Percentiles rank a stretch among this genome's conserved stretches.
Conservation (phyloP, 345 rosid species). For the Limnanthes douglasii region DNA sequence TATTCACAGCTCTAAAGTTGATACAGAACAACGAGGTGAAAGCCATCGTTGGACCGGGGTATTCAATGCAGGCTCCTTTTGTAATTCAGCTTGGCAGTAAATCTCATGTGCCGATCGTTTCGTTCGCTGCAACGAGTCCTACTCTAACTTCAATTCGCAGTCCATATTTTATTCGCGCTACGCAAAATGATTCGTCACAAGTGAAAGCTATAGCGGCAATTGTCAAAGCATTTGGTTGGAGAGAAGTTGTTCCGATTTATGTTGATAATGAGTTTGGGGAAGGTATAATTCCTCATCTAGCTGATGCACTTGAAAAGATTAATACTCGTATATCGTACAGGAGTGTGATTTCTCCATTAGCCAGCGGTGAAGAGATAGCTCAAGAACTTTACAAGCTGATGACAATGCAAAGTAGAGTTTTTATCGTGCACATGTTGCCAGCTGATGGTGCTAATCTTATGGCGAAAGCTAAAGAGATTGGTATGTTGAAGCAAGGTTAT, state of each 20-base stretch:
- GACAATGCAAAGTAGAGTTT: slow-evolving; percentile 27
- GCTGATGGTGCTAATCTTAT: slow-evolving; percentile 17
- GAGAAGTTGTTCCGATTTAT: slow-evolving; percentile 25
- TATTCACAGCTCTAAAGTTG: slow-evolving; percentile 24
- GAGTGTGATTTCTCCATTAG: slow-evolving; percentile 18
- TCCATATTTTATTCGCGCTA: slow-evolving; percentile 22
- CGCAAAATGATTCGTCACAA: no score
- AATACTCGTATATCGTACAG: slow-evolving; percentile 17
- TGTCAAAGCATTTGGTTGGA: slow-evolving; percentile 23
- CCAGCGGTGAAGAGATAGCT: slow-evolving; percentile 18
- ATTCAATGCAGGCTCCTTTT: slow-evolving; percentile 15
- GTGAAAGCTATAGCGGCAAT: slow-evolving; percentile 18
- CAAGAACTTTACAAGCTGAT: no score
- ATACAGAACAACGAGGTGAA: slow-evolving; percentile 19
- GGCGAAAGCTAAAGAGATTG: slow-evolving; percentile 15
- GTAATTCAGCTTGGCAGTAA: slow-evolving; percentile 20
- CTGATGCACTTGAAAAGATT: slow-evolving; percentile 15
- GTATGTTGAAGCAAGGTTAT: slow-evolving; percentile 23
- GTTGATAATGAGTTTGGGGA: no score
- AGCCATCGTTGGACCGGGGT: slow-evolving; percentile 21
- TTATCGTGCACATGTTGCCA: slow-evolving; percentile 26
- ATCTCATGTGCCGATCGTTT: slow-evolving; percentile 21
- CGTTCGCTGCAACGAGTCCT: slow-evolving; percentile 26
- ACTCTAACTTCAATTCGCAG: slow-evolving; percentile 12
- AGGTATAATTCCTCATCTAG: no score